These are phyloP conservation scores for Cutaneotrichosporon spelunceum DNA, from an alignment of 1,284 basidiomycete genomes.

Conservation along the genomic window DNA sequence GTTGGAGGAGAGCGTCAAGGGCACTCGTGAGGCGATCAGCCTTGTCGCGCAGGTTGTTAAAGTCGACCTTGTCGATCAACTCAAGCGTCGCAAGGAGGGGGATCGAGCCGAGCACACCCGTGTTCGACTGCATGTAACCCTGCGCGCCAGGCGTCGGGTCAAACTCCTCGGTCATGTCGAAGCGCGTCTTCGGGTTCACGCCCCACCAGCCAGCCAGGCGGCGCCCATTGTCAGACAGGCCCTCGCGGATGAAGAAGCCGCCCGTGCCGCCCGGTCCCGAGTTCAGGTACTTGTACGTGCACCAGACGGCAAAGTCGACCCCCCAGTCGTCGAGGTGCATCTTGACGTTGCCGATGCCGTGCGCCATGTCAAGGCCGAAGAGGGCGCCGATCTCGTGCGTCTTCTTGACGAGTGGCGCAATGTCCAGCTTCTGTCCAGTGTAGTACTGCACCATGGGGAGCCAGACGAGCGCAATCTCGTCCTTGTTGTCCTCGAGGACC, in stretches of 20 bases:
- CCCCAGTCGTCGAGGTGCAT: constrained; percentile 86
- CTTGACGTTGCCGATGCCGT: constrained; percentile 90
- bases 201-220: constrained; percentile 98
- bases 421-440: constrained; percentile 93
- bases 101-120: constrained; percentile 73
- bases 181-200: constrained; percentile 79
- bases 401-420: constrained; percentile 74
- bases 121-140: constrained; percentile 94
- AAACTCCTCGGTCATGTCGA: constrained; percentile 83
- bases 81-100: constrained; percentile 76
- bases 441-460: constrained; percentile 94
- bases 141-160: constrained; percentile 82
- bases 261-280: constrained; percentile 92
- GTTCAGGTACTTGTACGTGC: constrained; percentile 97
- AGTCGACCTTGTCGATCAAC: constrained; percentile 74
- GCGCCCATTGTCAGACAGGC: constrained; percentile 45
- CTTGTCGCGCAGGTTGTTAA: constrained; percentile 65
- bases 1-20: constrained; percentile 64
- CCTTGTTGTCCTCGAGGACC: constrained; percentile 68
- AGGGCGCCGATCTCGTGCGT: constrained; percentile 78
- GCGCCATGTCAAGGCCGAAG: constrained; percentile 94
- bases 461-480: constrained; percentile 75
- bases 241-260: constrained; percentile 56
- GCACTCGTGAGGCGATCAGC: constrained; percentile 67
- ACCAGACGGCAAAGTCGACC: constrained; percentile 97